Evolutionary conservation across 495 filamentous ascomycete species (phyloP).

Genomic region (Neurospora sublineolata): DNA sequence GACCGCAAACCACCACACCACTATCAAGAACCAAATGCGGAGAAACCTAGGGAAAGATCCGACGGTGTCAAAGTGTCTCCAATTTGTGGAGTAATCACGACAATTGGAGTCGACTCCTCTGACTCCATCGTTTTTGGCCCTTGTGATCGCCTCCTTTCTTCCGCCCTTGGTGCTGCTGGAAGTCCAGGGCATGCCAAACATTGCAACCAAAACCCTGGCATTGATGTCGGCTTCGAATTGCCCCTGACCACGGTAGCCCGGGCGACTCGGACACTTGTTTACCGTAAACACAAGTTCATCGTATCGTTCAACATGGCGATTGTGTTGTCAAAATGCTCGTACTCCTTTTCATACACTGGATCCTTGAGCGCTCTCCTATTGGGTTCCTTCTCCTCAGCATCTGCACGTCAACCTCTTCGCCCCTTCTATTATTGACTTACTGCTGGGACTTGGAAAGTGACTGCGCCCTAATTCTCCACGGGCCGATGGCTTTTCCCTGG

Average conservation of each 20-base stretch:
- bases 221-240: background rate
- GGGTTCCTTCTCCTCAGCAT: background rate
- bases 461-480: slow-evolving; percentile 1
- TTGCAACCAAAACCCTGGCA: background rate
- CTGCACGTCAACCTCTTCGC: background rate
- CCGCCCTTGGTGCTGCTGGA: background rate
- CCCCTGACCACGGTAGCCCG: background rate
- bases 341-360: slow-evolving; percentile 18
- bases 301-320: slow-evolving; percentile 62
- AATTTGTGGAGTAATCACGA: background rate
- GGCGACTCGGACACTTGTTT: slow-evolving; percentile 20
- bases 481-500: background rate
- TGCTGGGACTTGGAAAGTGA: background rate
- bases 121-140: background rate
- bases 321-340: slow-evolving; percentile 52
- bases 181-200: background rate
- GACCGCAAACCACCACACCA: background rate
- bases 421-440: slow-evolving; percentile 2
- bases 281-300: slow-evolving; percentile 56
- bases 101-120: background rate
- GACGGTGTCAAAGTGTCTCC: background rate
- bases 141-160: background rate
- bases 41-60: background rate
- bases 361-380: background rate
- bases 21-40: background rate